Base-by-base conservation (phyloP, 352 stramenopile species). In the Globisporangium alternatum region DNA sequence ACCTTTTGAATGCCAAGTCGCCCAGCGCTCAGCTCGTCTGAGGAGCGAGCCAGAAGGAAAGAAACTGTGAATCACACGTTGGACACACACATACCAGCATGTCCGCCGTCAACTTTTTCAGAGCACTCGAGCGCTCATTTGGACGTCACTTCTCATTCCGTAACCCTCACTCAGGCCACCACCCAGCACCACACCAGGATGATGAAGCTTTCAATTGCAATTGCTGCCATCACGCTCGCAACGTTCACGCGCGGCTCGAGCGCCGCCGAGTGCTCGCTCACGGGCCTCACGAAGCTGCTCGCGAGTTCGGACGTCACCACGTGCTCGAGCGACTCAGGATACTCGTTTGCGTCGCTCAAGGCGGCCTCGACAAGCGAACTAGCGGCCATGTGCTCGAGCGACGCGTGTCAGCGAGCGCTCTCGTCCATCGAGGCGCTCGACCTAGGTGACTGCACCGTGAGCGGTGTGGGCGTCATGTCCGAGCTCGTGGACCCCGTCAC, bases 381-480 rank as follows among this genome's bases (percentile, higher is more conserved):
- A 33, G 57, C 22, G 31, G 61, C 64, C 33, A 63, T 81, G 19
- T 85, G 77, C 65, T 67, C 51, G 7, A 74, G 68, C 51, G 47
- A 66, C 13, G 61, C 67, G n/a, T 85, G 77, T 58, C 61, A 57
- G 1, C 48, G 65, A 5, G 64, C 67, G 22, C 52, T 85, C 10
- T 44, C 67, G 15, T 35, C 57, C 2, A 31, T 82, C 25, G 66
- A 72, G 49, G 49, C 65, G 56, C 57, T 70, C 12, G 65, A 62
- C 13, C 70, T 78, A 6, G 60, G 67, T 12, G 69, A 81, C 59
- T 81, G 74, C 61, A 79, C 66, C 0, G 65, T 78, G 47, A 64
- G 47, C 35, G 66, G 57, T 7, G 72, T 77, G 51, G 58, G 56
- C 1, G 62, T 81, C 19, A 57, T 76, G 51, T 49, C 61, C 9